phyloP scores from a whole-genome alignment of 2,329 filamentous ascomycete genomes.

The Lecanosticta acicola region DNA sequence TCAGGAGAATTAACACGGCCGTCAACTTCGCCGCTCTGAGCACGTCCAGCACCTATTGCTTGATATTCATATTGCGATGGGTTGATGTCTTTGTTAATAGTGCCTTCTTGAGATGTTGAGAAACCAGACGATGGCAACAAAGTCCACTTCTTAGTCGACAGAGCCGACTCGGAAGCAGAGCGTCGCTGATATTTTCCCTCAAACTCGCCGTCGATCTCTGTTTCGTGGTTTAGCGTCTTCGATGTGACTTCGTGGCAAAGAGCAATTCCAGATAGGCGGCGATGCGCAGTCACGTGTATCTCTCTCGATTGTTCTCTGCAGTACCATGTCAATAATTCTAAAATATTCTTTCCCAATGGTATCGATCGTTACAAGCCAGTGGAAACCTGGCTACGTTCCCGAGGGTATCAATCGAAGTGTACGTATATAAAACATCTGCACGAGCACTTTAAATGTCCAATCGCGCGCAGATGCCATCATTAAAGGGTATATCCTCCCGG shows the following conservation, averaged over 20 bases:
- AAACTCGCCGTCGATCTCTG: background rate
- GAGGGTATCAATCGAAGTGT: conserved; percentile 1
- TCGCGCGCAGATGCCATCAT: conserved; percentile 1
- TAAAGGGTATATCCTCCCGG: conserved; percentile 27
- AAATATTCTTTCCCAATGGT: background rate
- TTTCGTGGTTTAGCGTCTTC: background rate
- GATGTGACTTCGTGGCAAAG: background rate
- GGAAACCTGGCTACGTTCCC: background rate
- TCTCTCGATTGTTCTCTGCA: too few species aligned
- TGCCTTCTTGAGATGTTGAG: background rate
- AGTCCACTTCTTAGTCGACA: background rate
- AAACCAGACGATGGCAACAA: background rate
- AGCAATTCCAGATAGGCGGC: background rate
- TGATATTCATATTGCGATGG: background rate
- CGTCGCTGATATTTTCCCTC: background rate
- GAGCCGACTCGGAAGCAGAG: background rate
- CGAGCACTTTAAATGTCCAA: background rate
- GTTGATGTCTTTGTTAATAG: too few species aligned
- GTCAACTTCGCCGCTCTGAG: background rate
- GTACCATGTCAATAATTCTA: too few species aligned
- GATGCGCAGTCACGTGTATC: background rate
- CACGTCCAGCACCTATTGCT: background rate
- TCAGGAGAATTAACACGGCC: too few species aligned
- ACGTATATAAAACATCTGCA: conserved; percentile 1
- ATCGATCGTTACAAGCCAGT: background rate